Evolutionary conservation across 164 flowering plant genomes (phyloP).

Genomic region (Kingdonia uniflora): DNA sequence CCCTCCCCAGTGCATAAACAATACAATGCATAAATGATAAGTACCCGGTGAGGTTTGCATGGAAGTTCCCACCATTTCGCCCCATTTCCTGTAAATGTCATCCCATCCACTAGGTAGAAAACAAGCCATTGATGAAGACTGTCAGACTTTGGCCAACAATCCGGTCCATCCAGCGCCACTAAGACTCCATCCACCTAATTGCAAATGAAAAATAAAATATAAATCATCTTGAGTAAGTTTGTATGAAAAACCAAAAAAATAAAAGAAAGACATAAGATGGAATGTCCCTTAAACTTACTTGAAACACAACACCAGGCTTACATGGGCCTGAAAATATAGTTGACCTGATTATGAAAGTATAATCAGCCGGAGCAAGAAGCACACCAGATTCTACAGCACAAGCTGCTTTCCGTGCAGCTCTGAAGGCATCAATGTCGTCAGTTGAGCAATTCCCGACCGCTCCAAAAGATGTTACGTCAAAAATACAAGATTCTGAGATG

Average conservation of each 20-base stretch:
- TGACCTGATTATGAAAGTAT: constrained; percentile 56
- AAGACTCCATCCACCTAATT: constrained; percentile 71
- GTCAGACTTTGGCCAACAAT: constrained; percentile 73
- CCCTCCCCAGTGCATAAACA: not conserved
- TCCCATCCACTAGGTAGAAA: constrained; percentile 51
- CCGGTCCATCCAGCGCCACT: constrained; percentile 88
- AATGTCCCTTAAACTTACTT: constrained; percentile 26
- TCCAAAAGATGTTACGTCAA: constrained; percentile 61
- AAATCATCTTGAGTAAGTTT: not conserved
- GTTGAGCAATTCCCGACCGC: constrained; percentile 77
- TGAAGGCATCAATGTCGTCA: constrained; percentile 80
- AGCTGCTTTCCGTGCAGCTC: constrained; percentile 81
- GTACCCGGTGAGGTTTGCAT: constrained; percentile 95
- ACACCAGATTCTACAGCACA: constrained; percentile 59
- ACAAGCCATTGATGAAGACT: constrained; percentile 86
- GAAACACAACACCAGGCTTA: constrained; percentile 68
- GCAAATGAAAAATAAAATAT: not conserved
- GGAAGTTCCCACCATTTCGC: constrained; percentile 95
- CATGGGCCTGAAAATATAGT: constrained; percentile 92
- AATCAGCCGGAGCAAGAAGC: constrained; percentile 47
- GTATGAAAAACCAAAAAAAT: not conserved
- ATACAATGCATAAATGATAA: not conserved
- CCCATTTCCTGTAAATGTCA: constrained; percentile 82
- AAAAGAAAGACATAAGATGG: not conserved
- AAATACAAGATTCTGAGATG: constrained; percentile 24